Evolutionary conservation across 768 basidiomycete species (phyloP).

Genomic region (Suillus americanus): DNA sequence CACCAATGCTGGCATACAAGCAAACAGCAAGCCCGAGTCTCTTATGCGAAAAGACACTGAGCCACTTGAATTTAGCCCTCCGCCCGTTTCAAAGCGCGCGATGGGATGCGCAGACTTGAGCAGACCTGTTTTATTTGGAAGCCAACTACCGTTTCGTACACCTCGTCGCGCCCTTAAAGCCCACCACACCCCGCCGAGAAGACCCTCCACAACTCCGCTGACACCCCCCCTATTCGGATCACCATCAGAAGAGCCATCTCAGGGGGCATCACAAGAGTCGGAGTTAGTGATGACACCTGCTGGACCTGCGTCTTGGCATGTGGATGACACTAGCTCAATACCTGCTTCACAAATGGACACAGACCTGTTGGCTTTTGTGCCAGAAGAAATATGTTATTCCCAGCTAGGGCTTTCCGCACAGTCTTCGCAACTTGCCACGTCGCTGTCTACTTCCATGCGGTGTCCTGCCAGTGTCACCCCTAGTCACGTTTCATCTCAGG

Average conservation of each 20-base stretch:
- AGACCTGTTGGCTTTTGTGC: conserved; percentile 2
- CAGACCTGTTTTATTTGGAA: conserved; percentile 3
- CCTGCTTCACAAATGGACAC: conserved; percentile 39
- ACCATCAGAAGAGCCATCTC: conserved; percentile 21
- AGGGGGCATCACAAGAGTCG: conserved; percentile 41
- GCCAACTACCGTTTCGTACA: conserved; percentile 9
- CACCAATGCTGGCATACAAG: background rate
- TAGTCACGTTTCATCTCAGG: conserved; percentile 6
- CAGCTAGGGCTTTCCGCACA: conserved; percentile 34
- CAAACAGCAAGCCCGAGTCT: conserved; percentile 23
- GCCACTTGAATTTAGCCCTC: conserved; percentile 23
- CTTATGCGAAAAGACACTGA: conserved; percentile 36
- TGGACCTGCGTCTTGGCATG: conserved; percentile 30
- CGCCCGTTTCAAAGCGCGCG: background rate
- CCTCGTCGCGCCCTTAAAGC: background rate
- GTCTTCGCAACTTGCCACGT: conserved; percentile 13
- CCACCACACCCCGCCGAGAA: conserved; percentile 4
- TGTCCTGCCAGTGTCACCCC: conserved; percentile 8
- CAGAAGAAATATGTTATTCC: conserved; percentile 33
- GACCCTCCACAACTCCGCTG: conserved; percentile 20
- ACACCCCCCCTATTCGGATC: conserved; percentile 26
- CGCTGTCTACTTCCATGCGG: conserved; percentile 9
- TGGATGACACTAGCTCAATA: conserved; percentile 30
- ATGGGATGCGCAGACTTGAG: conserved; percentile 8
- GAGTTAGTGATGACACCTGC: conserved; percentile 51